phyloP scores from a whole-genome alignment of 2,329 filamentous ascomycete genomes.

The Pseudocercospora musae region DNA sequence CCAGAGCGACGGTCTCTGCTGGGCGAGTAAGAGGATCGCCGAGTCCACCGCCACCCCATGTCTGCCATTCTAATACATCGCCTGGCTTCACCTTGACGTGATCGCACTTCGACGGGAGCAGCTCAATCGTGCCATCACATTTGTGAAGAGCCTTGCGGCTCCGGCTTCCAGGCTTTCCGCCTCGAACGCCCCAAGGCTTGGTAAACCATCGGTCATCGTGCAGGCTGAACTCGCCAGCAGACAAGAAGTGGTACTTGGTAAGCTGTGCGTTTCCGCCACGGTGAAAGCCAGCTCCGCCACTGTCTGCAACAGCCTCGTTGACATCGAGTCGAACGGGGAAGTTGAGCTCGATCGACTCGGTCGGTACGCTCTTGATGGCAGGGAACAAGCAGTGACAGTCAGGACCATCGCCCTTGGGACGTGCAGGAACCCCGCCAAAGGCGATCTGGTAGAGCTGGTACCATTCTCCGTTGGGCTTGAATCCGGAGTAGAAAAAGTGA shows the following conservation, averaged over 20 bases:
- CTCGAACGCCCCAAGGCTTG: slow-evolving; percentile 27
- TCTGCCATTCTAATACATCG: slow-evolving; percentile 28
- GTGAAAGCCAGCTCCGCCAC: slow-evolving; percentile 26
- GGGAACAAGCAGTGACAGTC: slow-evolving; percentile 30
- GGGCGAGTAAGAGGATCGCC: slow-evolving; percentile 26
- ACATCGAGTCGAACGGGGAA: slow-evolving; percentile 28
- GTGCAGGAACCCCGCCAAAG: slow-evolving; percentile 27
- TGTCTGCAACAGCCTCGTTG: slow-evolving; percentile 29
- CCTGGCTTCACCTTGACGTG: slow-evolving; percentile 28
- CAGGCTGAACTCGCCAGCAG: slow-evolving; percentile 26
- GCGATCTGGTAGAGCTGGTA: slow-evolving; percentile 43
- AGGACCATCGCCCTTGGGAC: slow-evolving; percentile 29
- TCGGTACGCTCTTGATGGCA: slow-evolving; percentile 29
- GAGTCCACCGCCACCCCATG: slow-evolving; percentile 27
- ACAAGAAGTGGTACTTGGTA: slow-evolving; percentile 27
- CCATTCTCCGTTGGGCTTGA: slow-evolving; percentile 43
- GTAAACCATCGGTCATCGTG: slow-evolving; percentile 29
- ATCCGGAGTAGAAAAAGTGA: slow-evolving; percentile 36
- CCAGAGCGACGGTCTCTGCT: slow-evolving; percentile 26
- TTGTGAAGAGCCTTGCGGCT: slow-evolving; percentile 25
- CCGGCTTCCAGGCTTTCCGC: slow-evolving; percentile 26
- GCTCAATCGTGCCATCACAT: slow-evolving; percentile 14
- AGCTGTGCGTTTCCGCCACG: slow-evolving; percentile 27
- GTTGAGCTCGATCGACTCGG: slow-evolving; percentile 29
- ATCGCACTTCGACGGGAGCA: slow-evolving; percentile 26